Percentiles rank a stretch among this genome's conserved stretches.
Evolutionary conservation across 2,329 filamentous ascomycete genomes (phyloP).

Genomic region (Epichloe gansuensis): DNA sequence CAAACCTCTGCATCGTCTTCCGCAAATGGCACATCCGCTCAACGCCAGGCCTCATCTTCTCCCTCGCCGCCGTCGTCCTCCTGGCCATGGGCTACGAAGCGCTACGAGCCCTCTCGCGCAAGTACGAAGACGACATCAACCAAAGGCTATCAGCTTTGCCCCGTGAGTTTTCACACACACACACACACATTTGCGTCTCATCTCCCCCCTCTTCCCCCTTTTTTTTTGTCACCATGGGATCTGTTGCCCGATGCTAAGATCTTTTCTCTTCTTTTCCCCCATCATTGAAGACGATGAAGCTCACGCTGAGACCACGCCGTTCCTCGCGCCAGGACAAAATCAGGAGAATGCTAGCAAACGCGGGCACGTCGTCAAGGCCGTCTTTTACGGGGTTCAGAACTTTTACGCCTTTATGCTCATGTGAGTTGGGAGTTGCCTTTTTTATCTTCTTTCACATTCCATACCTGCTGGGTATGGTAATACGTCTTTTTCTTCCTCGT

Average conservation of each 20-base stretch:
- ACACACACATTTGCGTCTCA: background rate
- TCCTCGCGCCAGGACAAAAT: slow-evolving; percentile 61
- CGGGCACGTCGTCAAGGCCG: slow-evolving; percentile 66
- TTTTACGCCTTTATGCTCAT: slow-evolving; percentile 99
- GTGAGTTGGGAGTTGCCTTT: slow-evolving; percentile 40
- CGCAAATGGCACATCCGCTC: slow-evolving; percentile 75
- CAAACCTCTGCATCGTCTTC: slow-evolving; percentile 93
- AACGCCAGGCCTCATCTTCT: slow-evolving; percentile 62
- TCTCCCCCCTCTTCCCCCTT: background rate
- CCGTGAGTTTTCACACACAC: slow-evolving; percentile 31
- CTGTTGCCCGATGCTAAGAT: slow-evolving; percentile 17
- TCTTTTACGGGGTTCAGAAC: slow-evolving; percentile 81
- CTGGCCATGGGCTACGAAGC: slow-evolving; percentile 90
- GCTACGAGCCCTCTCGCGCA: slow-evolving; percentile 61
- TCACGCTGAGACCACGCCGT: slow-evolving; percentile 50
- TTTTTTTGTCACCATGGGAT: slow-evolving; percentile 4
- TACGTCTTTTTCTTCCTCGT: background rate
- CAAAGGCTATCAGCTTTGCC: slow-evolving; percentile 33
- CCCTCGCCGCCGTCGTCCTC: slow-evolving; percentile 68
- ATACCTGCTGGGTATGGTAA: background rate
- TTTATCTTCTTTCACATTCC: too few relatives aligned
- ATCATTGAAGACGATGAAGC: slow-evolving; percentile 19
- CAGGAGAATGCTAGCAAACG: slow-evolving; percentile 48
- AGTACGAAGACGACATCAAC: slow-evolving; percentile 55
- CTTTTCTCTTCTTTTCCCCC: background rate